Evolutionary conservation across 2,329 filamentous ascomycete species (phyloP).

Genomic region (Pseudopithomyces chartarum): DNA sequence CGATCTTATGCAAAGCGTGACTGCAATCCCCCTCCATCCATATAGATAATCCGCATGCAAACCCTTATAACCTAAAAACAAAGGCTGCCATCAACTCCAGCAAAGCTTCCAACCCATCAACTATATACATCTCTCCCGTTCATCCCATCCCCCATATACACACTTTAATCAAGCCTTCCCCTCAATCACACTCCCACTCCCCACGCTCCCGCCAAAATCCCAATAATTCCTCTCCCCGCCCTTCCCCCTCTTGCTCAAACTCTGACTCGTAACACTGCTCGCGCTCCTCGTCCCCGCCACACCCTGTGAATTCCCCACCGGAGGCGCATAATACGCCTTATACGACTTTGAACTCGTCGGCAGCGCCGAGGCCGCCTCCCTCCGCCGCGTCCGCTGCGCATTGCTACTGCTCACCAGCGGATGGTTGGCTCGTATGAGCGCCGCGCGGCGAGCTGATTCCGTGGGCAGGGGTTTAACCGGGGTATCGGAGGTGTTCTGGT

Average conservation of each 20-base stretch:
- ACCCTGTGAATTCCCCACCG: too few relatives aligned
- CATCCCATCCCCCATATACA: too few relatives aligned
- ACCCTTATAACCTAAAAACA: too few relatives aligned
- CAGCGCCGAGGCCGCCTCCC: constrained; percentile 5
- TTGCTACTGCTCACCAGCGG: constrained; percentile 71
- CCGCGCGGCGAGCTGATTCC: constrained; percentile 46
- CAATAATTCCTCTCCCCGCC: constrained; percentile 85
- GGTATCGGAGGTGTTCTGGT: constrained; percentile 15
- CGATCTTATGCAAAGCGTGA: too few relatives aligned
- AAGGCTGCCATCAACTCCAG: too few relatives aligned
- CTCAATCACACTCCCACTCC: constrained; percentile 62
- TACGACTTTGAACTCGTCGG: constrained; percentile 29
- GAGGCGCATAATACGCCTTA: constrained; percentile 21
- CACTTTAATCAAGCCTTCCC: constrained; percentile 27
- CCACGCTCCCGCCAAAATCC: constrained; percentile 83
- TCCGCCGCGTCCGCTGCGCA: constrained; percentile 17
- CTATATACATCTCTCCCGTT: too few relatives aligned
- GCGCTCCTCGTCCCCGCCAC: too few relatives aligned
- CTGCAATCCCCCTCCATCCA: too few relatives aligned
- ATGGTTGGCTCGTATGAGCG: constrained; percentile 85
- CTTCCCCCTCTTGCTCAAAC: constrained; percentile 72
- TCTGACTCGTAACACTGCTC: constrained; percentile 89
- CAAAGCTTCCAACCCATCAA: too few relatives aligned
- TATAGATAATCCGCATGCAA: too few relatives aligned
- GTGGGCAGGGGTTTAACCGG: constrained; percentile 30